Conservation (phyloP, 176 grass and related monocot species). For the Saccharum officinarum region DNA sequence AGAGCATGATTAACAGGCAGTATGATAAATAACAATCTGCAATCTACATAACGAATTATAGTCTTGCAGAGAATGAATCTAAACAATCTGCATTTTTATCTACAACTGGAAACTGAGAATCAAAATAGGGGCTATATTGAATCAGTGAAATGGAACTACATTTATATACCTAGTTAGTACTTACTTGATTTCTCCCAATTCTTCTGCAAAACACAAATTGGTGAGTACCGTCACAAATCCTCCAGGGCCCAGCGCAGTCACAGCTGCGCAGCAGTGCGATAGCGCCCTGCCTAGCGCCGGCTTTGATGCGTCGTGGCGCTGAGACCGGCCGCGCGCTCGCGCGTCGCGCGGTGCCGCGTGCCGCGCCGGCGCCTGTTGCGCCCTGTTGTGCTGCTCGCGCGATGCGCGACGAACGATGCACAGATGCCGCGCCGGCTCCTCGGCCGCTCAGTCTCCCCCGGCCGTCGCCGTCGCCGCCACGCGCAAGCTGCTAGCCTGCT, state of each 20-base stretch:
- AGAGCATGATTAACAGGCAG: background rate
- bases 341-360: background rate
- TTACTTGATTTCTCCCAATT: background rate
- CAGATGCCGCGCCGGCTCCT: background rate
- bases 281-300: background rate
- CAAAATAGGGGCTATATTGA: background rate
- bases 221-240: background rate
- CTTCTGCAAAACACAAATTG: background rate
- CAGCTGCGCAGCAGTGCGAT: background rate
- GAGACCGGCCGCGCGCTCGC: background rate
- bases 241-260: background rate
- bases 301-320: background rate
- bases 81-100: background rate
- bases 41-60: background rate
- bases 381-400: too few relatives aligned
- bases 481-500: background rate
- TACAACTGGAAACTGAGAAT: background rate
- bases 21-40: background rate
- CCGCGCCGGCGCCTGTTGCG: background rate
- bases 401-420: too few relatives aligned
- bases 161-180: background rate
- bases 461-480: background rate
- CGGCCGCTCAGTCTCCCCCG: background rate
- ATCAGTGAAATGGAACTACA: background rate
- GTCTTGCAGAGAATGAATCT: background rate